phyloP scores from a whole-genome alignment of 1,284 basidiomycete species.

The Tilletiopsis washingtonensis region DNA sequence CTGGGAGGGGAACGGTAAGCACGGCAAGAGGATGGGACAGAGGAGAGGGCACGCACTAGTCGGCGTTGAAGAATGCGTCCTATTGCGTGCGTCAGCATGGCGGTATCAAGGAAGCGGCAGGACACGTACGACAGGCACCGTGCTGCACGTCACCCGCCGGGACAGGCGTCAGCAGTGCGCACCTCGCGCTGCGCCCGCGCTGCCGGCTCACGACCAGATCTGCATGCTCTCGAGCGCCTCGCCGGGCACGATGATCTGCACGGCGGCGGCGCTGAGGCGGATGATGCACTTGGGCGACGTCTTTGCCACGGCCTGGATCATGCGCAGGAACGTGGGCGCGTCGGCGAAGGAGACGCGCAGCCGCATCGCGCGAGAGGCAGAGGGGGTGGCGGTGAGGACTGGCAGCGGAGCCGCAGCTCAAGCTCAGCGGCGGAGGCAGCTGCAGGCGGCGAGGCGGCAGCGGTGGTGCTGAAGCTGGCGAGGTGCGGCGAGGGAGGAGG shows the following conservation, averaged over 20 bases:
- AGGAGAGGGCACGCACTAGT: background rate
- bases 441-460: no score
- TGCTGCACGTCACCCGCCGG: no score
- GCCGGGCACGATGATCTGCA: slow-evolving; percentile 42
- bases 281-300: slow-evolving; percentile 41
- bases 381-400: no score
- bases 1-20: slow-evolving; percentile 23
- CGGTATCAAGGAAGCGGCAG: background rate
- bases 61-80: background rate
- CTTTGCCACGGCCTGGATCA: slow-evolving; percentile 35
- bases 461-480: no score
- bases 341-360: background rate
- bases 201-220: slow-evolving; percentile 41
- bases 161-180: no score
- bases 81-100: background rate
- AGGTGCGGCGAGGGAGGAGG: no score
- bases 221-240: slow-evolving; percentile 35
- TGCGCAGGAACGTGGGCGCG: background rate
- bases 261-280: slow-evolving; percentile 36
- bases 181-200: no score
- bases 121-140: background rate
- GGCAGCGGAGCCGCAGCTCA: no score
- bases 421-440: no score
- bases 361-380: background rate
- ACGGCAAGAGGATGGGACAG: slow-evolving; percentile 21